Evolutionary conservation across 306 rosid genomes (phyloP).

Genomic region (Trifolium repens): DNA sequence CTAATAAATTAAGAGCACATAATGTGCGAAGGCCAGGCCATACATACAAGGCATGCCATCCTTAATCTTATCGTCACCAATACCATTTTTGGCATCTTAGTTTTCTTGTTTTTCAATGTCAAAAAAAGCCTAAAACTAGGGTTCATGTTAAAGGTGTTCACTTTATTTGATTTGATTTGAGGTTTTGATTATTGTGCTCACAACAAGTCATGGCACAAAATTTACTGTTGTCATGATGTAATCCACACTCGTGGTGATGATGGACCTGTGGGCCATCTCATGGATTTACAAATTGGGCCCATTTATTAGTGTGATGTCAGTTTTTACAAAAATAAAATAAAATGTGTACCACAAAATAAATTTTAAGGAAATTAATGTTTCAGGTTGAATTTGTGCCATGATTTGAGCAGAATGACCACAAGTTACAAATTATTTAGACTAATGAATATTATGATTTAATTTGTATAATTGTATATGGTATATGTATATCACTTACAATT

Average conservation of each 20-base stretch:
- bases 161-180: slow-evolving; percentile 30
- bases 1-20: slow-evolving; percentile 48
- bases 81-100: slow-evolving; percentile 50
- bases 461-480: too few relatives aligned
- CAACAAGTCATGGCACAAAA: slow-evolving; percentile 43
- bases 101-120: slow-evolving; percentile 14
- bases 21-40: slow-evolving; percentile 50
- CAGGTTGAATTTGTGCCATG: not conserved
- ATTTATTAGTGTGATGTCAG: slow-evolving; percentile 30
- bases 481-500: too few relatives aligned
- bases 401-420: not conserved
- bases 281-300: slow-evolving; percentile 43
- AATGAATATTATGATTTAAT: not conserved
- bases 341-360: not conserved
- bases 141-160: slow-evolving; percentile 16
- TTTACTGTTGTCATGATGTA: slow-evolving; percentile 23
- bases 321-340: not conserved
- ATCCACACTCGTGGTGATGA: slow-evolving; percentile 27
- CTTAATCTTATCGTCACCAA: slow-evolving; percentile 43
- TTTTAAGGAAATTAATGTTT: not conserved
- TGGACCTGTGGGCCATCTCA: slow-evolving; percentile 37
- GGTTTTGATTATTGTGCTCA: slow-evolving; percentile 43
- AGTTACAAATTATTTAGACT: not conserved
- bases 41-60: slow-evolving; percentile 43
- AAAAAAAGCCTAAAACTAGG: slow-evolving; percentile 12